Base-by-base conservation (phyloP, 768 basidiomycete species). In the Lentinus brumalis region DNA sequence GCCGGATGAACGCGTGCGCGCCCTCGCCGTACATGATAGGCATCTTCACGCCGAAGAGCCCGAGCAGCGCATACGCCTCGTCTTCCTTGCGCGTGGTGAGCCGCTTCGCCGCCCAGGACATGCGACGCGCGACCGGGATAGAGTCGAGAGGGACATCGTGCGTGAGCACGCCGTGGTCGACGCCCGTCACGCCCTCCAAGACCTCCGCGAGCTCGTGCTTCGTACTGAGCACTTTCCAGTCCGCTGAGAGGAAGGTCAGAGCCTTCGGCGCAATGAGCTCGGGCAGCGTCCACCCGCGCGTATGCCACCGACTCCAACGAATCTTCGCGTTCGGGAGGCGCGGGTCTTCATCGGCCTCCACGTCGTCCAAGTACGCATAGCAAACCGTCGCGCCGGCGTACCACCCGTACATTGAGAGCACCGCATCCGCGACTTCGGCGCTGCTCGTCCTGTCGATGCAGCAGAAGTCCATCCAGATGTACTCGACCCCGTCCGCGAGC, bases 11-110 rank as follows among this genome's bases (percentile, higher is more conserved):
- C 12, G 54, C 54, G n/a, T 32, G 9, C 10, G 31, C 6, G 16
- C 54, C 44, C n/a, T 56, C 54, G 41, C 54, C 54, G 41, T 56
- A 56, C 16, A 46, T 18, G 21, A 44, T 45, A 8, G 54, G 54
- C 14, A 53, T 32, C 2, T 53, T 12, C 8, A 53, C 38, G 21
- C 52, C 52, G 38, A 53, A 53, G 52, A 56, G 30, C 16, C 54
- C 54, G 26, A 56, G 21, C 1, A 56, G 54, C 12, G 30, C 14
- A 30, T 56, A 56, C 8, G 54, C 54, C 30, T 46, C 42, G 32
- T 56, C 54, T 30, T 56, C 54, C 16, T 46, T 1, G 44, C 44
- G 14, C 2, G 30, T 45, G 7, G 54, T 42, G 6, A 31, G 12
- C 44, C 54, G 54, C 8, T 16, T 4, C 16, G 54, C 14, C 30